Evolutionary conservation across 129 eudicot species (phyloP), one percentile per base, ranked within the genome.

Genomic region (Scalesia atractyloides): DNA sequence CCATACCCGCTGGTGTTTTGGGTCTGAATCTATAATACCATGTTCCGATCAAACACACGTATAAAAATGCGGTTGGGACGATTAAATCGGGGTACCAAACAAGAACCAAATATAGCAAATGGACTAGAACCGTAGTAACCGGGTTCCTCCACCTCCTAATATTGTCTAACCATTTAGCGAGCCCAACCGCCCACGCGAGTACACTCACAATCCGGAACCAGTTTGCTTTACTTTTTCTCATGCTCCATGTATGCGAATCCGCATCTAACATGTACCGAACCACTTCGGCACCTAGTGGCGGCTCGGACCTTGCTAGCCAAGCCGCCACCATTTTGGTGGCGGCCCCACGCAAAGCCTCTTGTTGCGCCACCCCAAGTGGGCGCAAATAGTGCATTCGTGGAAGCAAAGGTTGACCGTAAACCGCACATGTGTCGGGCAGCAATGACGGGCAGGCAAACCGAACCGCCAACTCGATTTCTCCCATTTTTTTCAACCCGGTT

Each of bases 51-150:
- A 95, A 52, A 61, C 93, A 84, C 12, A 95, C 85, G 64, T 95
- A 95, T 43, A 95, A 63, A 59, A 88, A 90, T 14, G 82, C 90
- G 4, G 99, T 95, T 6, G 99, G 97, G 17, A 95, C 95, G 13
- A 95, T 86, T 57, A 95, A 72, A 83, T 95, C 97, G 5, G 99
- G 99, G 78, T 82, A 95, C 99, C 99, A 95, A 53, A 95, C 96
- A 0, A 95, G 87, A 9, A 95, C 97, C 82, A 95, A 73, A 75
- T 95, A 95, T 14, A 95, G 66, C 24, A 95, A 62, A 76, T 95
- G 99, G 67, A 95, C 94, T 15, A 95, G 50, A 20, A 95, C 86
- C 4, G 99, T 90, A 0, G 99, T 95, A 11, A 91, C 84, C 44
- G 99, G 90, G 64, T 88, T 95, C 82, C 66, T 86, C 99, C 99